Evolutionary conservation across 208 protist genomes (phyloP), one percentile per base, ranked within the genome.

Genomic region (Leishmania amazonensis): DNA sequence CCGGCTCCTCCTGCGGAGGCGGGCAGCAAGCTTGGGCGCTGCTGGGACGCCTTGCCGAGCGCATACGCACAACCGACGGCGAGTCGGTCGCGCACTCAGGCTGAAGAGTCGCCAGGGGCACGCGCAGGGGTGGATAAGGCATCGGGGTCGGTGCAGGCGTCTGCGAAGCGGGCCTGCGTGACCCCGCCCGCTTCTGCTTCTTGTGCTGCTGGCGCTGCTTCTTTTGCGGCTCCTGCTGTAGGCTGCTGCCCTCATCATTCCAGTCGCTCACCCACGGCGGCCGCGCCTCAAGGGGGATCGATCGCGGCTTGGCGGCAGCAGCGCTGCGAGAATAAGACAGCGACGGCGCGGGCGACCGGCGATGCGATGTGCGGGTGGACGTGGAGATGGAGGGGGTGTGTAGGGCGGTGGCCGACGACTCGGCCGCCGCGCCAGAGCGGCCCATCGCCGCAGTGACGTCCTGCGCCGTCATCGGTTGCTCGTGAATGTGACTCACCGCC

Each of bases 181-280:
- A 2, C 58, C 42, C 28, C 21, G 47, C 15, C 31, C 38, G 35
- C 42, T 54, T 31, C 70, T 76, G 1, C 73, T 45, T 1, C 49
- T 75, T 28, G 57, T 49, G 45, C 51, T 42, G 24, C n/a, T 24
- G 1, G 3, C 19, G 24, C 2, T 8, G 17, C 24, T 24, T 35
- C 60, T 65, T 11, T 24, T 62, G 57, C 74, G 51, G 45, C 72
- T 35, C 31, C 31, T 73, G 15, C 38, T 68, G 31, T 47, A 40
- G 24, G 5, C 28, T 28, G 13, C 24, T 35, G 17, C 67, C 42
- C 0, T 24, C 19, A 4, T 67, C 64, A 24, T 54, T 70, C 72
- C 57, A 85, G 28, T 64, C 47, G 3, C n/a, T 40, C 45, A 82
- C 78, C 82, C 82, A 85, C 51, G 82, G 82, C 53, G 82, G 82